Percentiles rank a stretch among this genome's conserved stretches.
phyloP scores from a whole-genome alignment of 352 stramenopile species.

The Phytophthora pistaciae region DNA sequence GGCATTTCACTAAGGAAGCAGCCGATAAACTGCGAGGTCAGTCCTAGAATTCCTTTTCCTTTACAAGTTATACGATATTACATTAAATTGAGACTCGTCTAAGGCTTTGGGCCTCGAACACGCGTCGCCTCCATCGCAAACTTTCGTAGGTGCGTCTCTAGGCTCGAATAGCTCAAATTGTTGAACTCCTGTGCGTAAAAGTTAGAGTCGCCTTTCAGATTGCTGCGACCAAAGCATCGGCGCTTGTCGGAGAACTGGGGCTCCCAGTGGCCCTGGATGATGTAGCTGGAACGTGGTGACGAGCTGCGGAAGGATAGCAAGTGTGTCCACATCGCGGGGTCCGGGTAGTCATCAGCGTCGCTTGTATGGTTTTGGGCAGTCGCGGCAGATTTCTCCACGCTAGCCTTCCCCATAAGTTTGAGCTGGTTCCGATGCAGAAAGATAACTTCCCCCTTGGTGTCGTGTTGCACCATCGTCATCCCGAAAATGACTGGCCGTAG shows the following conservation, averaged over 20 bases:
- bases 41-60: neutral
- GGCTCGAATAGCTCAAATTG: conserved; percentile 7
- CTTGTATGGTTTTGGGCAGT: neutral
- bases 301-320: conserved; percentile 40
- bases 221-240: conserved; percentile 49
- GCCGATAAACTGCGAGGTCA: neutral
- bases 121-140: conserved; percentile 12
- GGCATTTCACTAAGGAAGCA: conserved; percentile 21
- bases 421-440: conserved; percentile 75
- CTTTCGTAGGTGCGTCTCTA: conserved; percentile 7
- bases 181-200: conserved; percentile 30
- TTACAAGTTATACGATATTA: too few relatives aligned
- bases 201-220: conserved; percentile 20
- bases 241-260: neutral
- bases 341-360: conserved; percentile 2
- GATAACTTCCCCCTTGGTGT: conserved; percentile 46
- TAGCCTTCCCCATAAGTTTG: conserved; percentile 50
- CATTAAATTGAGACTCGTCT: too few relatives aligned
- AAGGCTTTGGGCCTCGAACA: neutral
- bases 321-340: conserved; percentile 39
- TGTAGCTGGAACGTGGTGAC: conserved; percentile 9
- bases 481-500: conserved; percentile 53
- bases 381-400: neutral
- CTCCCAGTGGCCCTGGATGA: conserved; percentile 10
- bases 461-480: conserved; percentile 79